phyloP scores from a whole-genome alignment of 495 filamentous ascomycete genomes.

The Podospora bellae-mahoneyi region DNA sequence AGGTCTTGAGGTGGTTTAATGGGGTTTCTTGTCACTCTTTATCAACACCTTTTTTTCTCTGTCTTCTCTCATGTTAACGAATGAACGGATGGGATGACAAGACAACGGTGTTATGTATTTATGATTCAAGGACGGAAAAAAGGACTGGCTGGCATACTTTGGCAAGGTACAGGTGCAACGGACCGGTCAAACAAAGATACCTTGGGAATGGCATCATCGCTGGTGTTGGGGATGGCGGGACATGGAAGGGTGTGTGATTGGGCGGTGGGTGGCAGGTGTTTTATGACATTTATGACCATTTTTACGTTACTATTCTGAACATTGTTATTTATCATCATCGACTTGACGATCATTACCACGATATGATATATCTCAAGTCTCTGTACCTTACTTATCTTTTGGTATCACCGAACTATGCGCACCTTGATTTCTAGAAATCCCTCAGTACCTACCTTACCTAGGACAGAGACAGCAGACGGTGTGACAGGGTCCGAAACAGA shows the following conservation, averaged over 20 bases:
- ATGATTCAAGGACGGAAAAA: constrained; percentile 11
- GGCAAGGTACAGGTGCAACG: background rate
- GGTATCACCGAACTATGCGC: no score
- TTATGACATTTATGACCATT: constrained; percentile 11
- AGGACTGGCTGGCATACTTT: background rate
- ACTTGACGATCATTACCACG: background rate
- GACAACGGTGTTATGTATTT: constrained; percentile 5
- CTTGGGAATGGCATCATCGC: background rate
- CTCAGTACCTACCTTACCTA: no score
- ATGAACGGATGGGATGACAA: background rate
- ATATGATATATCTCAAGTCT: no score
- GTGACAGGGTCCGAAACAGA: background rate
- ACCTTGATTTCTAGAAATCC: no score
- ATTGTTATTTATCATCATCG: background rate
- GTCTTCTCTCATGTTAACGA: constrained; percentile 8
- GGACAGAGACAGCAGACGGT: no score
- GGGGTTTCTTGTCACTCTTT: constrained; percentile 3
- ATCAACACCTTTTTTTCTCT: constrained; percentile 5
- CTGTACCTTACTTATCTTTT: background rate
- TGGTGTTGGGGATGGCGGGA: background rate
- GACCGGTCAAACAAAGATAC: background rate
- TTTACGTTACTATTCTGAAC: background rate
- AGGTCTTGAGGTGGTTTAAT: constrained; percentile 25
- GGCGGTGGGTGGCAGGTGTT: background rate
- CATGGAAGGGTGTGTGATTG: background rate